These are phyloP conservation scores for Boletus tomentosulus DNA, from an alignment of 768 basidiomycete species.

Conservation along the genomic window DNA sequence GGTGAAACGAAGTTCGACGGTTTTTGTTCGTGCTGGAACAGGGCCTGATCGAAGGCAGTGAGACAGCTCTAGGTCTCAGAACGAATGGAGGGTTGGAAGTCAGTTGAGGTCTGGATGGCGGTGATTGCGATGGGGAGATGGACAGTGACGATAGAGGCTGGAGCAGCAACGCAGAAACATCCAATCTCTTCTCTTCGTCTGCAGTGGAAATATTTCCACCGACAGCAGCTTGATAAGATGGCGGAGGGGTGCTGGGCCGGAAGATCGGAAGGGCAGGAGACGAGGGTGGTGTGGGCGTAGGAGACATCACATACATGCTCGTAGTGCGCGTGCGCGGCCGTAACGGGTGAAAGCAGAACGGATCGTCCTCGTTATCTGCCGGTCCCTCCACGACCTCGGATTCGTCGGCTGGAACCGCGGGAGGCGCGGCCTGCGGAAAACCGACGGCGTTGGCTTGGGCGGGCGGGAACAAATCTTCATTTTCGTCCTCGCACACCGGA, in stretches of 20 bases:
- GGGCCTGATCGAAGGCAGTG: slow-evolving; percentile 15
- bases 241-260: slow-evolving; percentile 25
- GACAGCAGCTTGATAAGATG: slow-evolving; percentile 18
- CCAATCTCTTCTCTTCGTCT: slow-evolving; percentile 9
- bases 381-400: background rate
- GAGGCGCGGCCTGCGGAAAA: slow-evolving; percentile 18
- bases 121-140: slow-evolving; percentile 9
- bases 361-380: slow-evolving; percentile 20
- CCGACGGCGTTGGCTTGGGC: slow-evolving; percentile 11
- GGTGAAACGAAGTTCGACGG: slow-evolving; percentile 15
- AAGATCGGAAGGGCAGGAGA: slow-evolving; percentile 18
- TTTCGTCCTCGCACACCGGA: slow-evolving; percentile 30
- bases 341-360: slow-evolving; percentile 21
- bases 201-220: background rate
- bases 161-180: slow-evolving; percentile 25
- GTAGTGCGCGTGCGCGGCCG: slow-evolving; percentile 26
- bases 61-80: slow-evolving; percentile 25
- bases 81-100: slow-evolving; percentile 8
- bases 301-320: slow-evolving; percentile 23
- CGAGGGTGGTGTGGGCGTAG: slow-evolving; percentile 3
- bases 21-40: slow-evolving; percentile 5
- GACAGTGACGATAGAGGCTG: slow-evolving; percentile 23
- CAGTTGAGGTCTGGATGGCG: slow-evolving; percentile 9
- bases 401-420: background rate
- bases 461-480: slow-evolving; percentile 32